Evolutionary conservation across 164 flowering plant species (phyloP).

Genomic region (Stephania japonica): DNA sequence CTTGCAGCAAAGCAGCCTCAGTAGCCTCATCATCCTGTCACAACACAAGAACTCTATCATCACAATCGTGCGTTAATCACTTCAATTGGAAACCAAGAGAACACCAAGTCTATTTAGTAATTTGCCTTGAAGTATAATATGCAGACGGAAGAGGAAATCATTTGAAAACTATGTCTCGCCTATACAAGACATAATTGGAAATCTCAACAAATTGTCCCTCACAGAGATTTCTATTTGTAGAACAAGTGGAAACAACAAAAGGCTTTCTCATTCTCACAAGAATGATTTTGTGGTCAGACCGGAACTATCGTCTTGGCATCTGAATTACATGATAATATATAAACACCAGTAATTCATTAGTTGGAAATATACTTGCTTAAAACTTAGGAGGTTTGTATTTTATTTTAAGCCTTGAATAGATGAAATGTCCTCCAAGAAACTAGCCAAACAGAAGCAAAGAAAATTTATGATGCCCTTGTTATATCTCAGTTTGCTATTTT

Average conservation of each 20-base stretch:
- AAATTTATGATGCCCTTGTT: not conserved
- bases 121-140: not conserved
- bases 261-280: not conserved
- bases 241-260: not conserved
- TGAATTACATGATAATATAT: not conserved
- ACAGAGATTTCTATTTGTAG: not conserved
- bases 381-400: not conserved
- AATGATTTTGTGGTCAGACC: not conserved
- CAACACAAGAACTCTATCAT: not conserved
- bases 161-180: not conserved
- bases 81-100: not conserved
- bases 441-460: not conserved
- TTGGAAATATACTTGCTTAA: not conserved
- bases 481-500: not conserved
- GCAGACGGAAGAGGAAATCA: not conserved
- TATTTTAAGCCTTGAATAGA: not conserved
- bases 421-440: not conserved
- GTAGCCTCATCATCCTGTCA: conserved; percentile 71
- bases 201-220: not conserved
- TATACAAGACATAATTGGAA: not conserved
- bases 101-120: not conserved
- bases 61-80: not conserved
- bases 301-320: not conserved
- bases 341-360: not conserved
- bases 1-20: conserved; percentile 65